Evolutionary conservation across 306 rosid species (phyloP).

Genomic region (Cucumis melo): DNA sequence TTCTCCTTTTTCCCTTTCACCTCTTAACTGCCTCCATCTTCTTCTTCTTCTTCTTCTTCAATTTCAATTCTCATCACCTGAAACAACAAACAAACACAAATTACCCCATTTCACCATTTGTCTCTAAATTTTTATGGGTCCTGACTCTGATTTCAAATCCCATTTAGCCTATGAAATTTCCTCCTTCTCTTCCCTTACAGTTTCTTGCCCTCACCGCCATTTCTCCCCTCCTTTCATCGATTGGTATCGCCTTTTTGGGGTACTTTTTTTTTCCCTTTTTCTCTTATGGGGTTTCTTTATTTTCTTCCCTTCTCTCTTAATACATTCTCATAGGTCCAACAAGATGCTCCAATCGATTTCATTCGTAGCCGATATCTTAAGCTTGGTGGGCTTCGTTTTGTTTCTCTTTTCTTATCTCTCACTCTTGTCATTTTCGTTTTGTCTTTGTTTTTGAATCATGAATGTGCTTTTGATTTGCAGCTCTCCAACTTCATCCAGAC

Average conservation of each 20-base stretch:
- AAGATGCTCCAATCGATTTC: conserved; percentile 38
- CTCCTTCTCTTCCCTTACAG: conserved; percentile 39
- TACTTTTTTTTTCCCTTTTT: conserved; percentile 12
- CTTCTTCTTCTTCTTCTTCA: conserved; percentile 14
- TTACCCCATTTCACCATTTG: background rate
- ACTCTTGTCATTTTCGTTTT: background rate
- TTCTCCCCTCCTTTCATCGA: conserved; percentile 38
- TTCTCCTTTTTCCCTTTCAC: conserved; percentile 15
- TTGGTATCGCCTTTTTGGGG: conserved; percentile 86
- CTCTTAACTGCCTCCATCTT: conserved; percentile 64
- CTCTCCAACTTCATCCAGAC: conserved; percentile 90
- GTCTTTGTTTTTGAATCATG: background rate
- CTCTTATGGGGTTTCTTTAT: background rate
- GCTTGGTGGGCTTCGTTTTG: conserved; percentile 51
- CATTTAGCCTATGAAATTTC: conserved; percentile 57
- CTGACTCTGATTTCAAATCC: conserved; percentile 50
- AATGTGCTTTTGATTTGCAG: conserved; percentile 23
- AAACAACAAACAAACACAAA: background rate
- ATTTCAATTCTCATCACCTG: background rate
- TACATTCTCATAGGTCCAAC: conserved; percentile 48
- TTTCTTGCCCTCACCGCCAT: conserved; percentile 45
- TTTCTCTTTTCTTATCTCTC: background rate
- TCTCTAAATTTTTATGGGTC: conserved; percentile 13
- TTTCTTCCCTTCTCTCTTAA: background rate
- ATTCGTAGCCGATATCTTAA: conserved; percentile 65